These are phyloP conservation scores for Russula emetica DNA, from an alignment of 768 basidiomycete species.

Conservation along the genomic window DNA sequence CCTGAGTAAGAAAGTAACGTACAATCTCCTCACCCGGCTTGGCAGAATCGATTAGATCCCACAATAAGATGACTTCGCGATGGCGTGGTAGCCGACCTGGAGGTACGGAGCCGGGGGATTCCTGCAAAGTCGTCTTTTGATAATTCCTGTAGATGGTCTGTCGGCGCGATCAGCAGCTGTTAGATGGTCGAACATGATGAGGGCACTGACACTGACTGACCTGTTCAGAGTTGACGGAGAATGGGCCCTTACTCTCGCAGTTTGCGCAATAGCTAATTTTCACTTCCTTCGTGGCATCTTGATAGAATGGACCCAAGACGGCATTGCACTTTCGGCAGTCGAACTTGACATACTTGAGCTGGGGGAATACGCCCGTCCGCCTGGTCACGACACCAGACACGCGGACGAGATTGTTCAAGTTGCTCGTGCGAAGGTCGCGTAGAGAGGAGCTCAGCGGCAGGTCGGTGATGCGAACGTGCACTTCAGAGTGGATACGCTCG, in stretches of 20 bases:
- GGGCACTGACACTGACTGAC: slow-evolving; percentile 38
- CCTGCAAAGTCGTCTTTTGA: slow-evolving; percentile 97
- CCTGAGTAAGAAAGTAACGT: slow-evolving; percentile 30
- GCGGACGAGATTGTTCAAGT: slow-evolving; percentile 93
- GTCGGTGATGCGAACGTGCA: slow-evolving; percentile 95
- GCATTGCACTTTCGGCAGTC: slow-evolving; percentile 93
- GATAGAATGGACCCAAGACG: slow-evolving; percentile 95
- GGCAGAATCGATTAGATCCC: slow-evolving; percentile 97
- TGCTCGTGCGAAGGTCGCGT: slow-evolving; percentile 86
- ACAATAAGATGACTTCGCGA: slow-evolving; percentile 92
- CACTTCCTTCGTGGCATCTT: slow-evolving; percentile 92
- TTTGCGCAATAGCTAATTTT: slow-evolving; percentile 91
- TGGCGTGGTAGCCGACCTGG: slow-evolving; percentile 96
- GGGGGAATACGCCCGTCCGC: slow-evolving; percentile 96
- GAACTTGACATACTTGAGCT: slow-evolving; percentile 98
- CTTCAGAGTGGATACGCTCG: slow-evolving; percentile 94
- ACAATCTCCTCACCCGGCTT: slow-evolving; percentile 99
- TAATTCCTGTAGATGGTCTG: slow-evolving; percentile 98
- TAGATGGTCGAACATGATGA: not conserved
- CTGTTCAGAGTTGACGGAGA: slow-evolving; percentile 94
- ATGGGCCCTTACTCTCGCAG: slow-evolving; percentile 94
- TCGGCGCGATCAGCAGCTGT: not conserved
- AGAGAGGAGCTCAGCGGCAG: slow-evolving; percentile 86
- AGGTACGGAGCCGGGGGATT: slow-evolving; percentile 96
- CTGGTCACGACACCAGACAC: slow-evolving; percentile 95